Base-by-base conservation (phyloP, 2,329 filamentous ascomycete species). In the Penicillium sp. region DNA sequence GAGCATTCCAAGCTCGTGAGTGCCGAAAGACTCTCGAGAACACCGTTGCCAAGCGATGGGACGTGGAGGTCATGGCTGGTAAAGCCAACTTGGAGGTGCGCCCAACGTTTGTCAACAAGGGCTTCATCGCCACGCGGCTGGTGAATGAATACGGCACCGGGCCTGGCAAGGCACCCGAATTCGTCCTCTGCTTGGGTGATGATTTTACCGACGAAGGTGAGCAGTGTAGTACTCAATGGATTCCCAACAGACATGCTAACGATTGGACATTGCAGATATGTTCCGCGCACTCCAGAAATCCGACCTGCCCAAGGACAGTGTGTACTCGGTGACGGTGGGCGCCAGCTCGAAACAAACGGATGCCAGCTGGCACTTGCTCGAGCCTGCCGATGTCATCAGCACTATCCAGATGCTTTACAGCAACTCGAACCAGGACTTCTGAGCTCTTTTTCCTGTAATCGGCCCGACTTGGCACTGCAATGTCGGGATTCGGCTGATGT, bases 41-140 rank as follows among this genome's bases (percentile, higher is more conserved):
- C 4, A 88, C 83, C 0, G 86, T 95, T 0, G 84, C 76, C 44
- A 86, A 84, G 65, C 83, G 83, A 56, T 95, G 86, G 81, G 90
- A 95, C 42, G 88, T 97, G 3, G 92, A 97, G 63, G 90, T 98
- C 52, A 97, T 97, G 90, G 82, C 84, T 0, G 93, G 93, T 61
- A 98, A 97, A 75, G 92, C 92, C 54, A 97, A 97, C 67, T 78
- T 98, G 24, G 93, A 98, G 72, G 92, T 97, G 28, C 86, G 93
- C n/a, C 92, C 92, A 25, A 91, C 86, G 0, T 95, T 95, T 64
- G 90, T 98, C 74, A 97, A 97, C 79, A 98, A 98, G 77, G 93
- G 93, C 27, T 90, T 95, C 71, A 97, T 97, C 57, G 88, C 86
- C 13, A 91, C 89, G 73, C 83, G 86, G 5, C 79, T 98, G 15